Base-by-base conservation (phyloP, 352 stramenopile genomes). In the Phytophthora melonis region DNA sequence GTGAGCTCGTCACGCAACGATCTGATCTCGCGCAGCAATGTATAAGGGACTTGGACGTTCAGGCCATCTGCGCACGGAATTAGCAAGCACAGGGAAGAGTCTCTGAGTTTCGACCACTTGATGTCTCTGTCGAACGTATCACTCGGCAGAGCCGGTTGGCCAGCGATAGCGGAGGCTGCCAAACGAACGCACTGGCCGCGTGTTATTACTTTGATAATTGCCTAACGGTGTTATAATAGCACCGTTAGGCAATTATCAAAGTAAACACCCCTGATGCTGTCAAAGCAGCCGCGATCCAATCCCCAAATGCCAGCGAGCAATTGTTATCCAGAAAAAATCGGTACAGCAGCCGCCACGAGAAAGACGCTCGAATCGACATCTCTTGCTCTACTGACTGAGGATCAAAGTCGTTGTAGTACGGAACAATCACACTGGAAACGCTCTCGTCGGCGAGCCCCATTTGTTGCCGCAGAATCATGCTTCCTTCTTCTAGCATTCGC, bases 261-360 rank as follows among this genome's bases (percentile, higher is more conserved):
- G n/a, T n/a, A n/a, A n/a, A n/a, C n/a, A n/a, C n/a, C n/a, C n/a
- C n/a, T n/a, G n/a, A n/a, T n/a, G n/a, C n/a, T n/a, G n/a, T n/a
- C n/a, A n/a, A n/a, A n/a, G n/a, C n/a, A n/a, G n/a, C n/a, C n/a
- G 30, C 27, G 3, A 10, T 16, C 9, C 5, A 8, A 18, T 60
- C n/a, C 0, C 4, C 2, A 59, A 78, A 78, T 63, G 45, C 39
- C 65, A 49, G 23, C 23, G 34, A 19, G 58, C 71, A 70, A 65
- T 78, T 75, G 6, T 52, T 64, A 50, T 75, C 66, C 0, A 72
- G 54, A 68, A 79, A 75, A 23, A 74, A 73, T 62, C 60, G 71
- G 66, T 78, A 68, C 55, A 75, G 57, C 0, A 74, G 43, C 39
- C 61, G 54, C 72, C 72, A 79, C 50, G 72, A 79, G 62, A 79